phyloP scores from a whole-genome alignment of 345 rosid genomes.

The Linum tenue region DNA sequence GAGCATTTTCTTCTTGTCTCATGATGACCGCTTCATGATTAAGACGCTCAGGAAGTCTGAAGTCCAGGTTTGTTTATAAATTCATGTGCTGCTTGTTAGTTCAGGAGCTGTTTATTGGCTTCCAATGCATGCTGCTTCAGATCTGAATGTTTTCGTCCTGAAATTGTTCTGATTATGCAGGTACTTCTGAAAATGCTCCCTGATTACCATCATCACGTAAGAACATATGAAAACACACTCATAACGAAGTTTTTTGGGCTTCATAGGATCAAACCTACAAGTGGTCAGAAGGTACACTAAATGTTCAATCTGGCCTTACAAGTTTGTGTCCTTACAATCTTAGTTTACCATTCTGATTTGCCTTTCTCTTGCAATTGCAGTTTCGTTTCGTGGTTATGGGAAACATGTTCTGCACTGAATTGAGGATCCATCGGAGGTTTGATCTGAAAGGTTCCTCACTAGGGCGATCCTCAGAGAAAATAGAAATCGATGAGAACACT shows the following conservation, averaged over 20 bases:
- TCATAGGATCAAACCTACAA: slow-evolving; percentile 95
- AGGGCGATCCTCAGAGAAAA: slow-evolving; percentile 84
- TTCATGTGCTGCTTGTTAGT: no score
- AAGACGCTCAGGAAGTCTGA: slow-evolving; percentile 95
- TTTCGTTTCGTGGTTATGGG: slow-evolving; percentile 99
- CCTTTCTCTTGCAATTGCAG: slow-evolving; percentile 34
- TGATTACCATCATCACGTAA: slow-evolving; percentile 87
- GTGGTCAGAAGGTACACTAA: slow-evolving; percentile 79
- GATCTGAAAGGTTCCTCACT: slow-evolving; percentile 94
- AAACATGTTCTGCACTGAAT: slow-evolving; percentile 96
- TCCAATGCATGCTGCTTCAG: neutral
- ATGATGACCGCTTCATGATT: slow-evolving; percentile 96
- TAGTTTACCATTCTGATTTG: slow-evolving; percentile 6
- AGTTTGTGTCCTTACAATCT: no score
- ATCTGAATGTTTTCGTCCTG: no score
- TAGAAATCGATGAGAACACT: slow-evolving; percentile 92
- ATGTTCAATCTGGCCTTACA: neutral
- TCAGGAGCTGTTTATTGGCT: neutral
- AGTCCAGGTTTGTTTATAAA: slow-evolving; percentile 63
- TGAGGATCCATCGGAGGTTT: slow-evolving; percentile 88
- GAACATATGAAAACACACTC: slow-evolving; percentile 82
- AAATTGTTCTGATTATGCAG: slow-evolving; percentile 29
- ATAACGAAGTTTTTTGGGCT: slow-evolving; percentile 97
- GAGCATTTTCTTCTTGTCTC: slow-evolving; percentile 90
- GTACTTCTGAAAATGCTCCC: slow-evolving; percentile 97